These are phyloP conservation scores for Inga oerstediana DNA, from an alignment of 306 rosid species.

Conservation along the genomic window DNA sequence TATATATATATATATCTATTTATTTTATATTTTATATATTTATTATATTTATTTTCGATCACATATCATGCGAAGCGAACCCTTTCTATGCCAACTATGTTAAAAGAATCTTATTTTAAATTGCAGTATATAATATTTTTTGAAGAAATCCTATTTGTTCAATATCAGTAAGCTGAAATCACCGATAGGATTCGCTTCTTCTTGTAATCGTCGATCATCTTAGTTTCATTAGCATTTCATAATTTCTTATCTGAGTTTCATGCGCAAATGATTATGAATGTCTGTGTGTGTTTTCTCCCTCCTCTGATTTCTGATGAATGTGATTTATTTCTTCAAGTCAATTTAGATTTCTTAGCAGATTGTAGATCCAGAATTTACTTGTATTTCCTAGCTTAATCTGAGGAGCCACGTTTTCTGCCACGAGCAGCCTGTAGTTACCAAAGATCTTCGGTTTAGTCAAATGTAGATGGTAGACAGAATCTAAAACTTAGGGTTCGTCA, in stretches of 20 bases:
- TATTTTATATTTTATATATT: no score
- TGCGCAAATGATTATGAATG: neutral
- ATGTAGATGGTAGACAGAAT: neutral
- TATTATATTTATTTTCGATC: no score
- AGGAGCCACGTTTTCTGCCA: conserved; percentile 5
- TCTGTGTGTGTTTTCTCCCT: conserved; percentile 1
- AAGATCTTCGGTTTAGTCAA: neutral
- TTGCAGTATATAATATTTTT: no score
- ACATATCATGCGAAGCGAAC: no score
- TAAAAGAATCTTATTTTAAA: no score
- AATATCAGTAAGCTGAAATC: no score
- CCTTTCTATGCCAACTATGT: no score
- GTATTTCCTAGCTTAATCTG: neutral
- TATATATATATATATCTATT: no score
- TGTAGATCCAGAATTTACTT: neutral
- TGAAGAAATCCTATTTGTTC: no score
- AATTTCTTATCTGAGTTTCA: neutral
- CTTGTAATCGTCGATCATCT: no score
- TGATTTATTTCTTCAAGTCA: neutral
- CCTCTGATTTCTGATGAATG: conserved; percentile 15
- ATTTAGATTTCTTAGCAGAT: conserved; percentile 24
- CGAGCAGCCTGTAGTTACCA: neutral
- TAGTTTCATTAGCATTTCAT: conserved; percentile 25
- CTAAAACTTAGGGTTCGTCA: conserved; percentile 11
- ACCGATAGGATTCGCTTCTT: no score